phyloP scores from a whole-genome alignment of 352 stramenopile genomes.

The Phytopythium delawarense region DNA sequence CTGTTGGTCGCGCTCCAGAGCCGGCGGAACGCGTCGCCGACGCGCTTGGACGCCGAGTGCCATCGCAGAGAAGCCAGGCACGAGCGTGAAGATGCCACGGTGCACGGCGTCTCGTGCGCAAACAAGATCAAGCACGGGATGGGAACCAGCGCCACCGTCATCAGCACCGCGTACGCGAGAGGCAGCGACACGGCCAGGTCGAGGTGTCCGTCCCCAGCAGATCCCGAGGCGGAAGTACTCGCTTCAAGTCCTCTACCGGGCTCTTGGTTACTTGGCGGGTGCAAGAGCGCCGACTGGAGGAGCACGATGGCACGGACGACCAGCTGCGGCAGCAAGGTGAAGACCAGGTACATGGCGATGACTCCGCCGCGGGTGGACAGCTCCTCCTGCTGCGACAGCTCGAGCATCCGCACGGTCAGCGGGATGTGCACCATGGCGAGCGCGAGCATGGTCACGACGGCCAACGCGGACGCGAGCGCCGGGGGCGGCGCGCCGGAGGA shows the following conservation, averaged over 20 bases:
- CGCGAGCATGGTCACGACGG: slow-evolving; percentile 23
- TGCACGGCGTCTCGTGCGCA: slow-evolving; percentile 17
- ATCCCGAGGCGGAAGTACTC: too few relatives aligned
- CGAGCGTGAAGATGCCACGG: background rate
- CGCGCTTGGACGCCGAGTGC: background rate
- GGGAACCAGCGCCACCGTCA: slow-evolving; percentile 19
- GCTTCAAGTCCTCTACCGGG: too few relatives aligned
- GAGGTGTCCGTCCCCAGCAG: background rate
- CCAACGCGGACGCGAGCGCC: slow-evolving; percentile 6
- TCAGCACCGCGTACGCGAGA: background rate
- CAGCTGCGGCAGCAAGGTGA: slow-evolving; percentile 4
- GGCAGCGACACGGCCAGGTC: background rate
- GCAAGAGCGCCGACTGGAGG: background rate
- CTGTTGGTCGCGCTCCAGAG: slow-evolving; percentile 39
- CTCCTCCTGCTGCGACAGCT: slow-evolving; percentile 41
- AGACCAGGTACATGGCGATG: slow-evolving; percentile 26
- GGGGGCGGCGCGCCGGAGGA: slow-evolving; percentile 4
- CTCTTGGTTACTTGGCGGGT: background rate
- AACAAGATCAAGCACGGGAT: slow-evolving; percentile 27
- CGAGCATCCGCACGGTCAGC: slow-evolving; percentile 36
- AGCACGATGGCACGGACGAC: background rate
- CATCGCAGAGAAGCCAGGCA: background rate
- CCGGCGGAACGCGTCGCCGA: slow-evolving; percentile 14
- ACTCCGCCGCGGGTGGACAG: slow-evolving; percentile 22
- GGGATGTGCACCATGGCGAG: slow-evolving; percentile 27